Conservation (phyloP, 345 rosid genomes). For the Trapa incisa region DNA sequence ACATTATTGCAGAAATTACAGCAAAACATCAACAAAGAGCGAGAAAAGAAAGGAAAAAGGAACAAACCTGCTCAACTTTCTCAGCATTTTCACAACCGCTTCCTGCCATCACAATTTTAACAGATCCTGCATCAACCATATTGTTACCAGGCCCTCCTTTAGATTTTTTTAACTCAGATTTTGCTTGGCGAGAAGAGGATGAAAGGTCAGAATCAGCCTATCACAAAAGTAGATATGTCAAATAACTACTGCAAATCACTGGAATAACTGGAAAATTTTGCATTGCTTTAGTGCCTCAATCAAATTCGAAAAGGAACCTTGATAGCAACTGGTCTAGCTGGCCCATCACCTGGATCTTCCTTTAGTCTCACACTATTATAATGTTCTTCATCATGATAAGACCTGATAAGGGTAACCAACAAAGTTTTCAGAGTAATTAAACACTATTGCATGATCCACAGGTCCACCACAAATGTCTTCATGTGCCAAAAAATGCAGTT, state of each 20-base stretch:
- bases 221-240: constrained; percentile 22
- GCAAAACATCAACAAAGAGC: neutral
- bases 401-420: constrained; percentile 24
- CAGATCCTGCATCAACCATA: constrained; percentile 30
- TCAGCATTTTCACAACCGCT: constrained; percentile 52
- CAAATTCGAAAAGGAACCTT: constrained; percentile 34
- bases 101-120: constrained; percentile 76
- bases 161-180: constrained; percentile 36
- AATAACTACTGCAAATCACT: neutral
- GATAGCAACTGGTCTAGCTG: constrained; percentile 59
- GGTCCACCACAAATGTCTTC: neutral
- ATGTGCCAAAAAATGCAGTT: neutral
- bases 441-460: neutral
- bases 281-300: neutral
- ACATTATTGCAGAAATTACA: neutral
- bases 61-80: constrained; percentile 57
- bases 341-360: constrained; percentile 64
- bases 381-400: constrained; percentile 93
- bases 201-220: constrained; percentile 92
- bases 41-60: neutral
- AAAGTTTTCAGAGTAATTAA: neutral
- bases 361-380: constrained; percentile 69
- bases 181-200: constrained; percentile 50
- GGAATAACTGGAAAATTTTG: neutral
- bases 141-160: constrained; percentile 22